phyloP scores from a whole-genome alignment of 768 basidiomycete species.

The Phylloporus sp. region DNA sequence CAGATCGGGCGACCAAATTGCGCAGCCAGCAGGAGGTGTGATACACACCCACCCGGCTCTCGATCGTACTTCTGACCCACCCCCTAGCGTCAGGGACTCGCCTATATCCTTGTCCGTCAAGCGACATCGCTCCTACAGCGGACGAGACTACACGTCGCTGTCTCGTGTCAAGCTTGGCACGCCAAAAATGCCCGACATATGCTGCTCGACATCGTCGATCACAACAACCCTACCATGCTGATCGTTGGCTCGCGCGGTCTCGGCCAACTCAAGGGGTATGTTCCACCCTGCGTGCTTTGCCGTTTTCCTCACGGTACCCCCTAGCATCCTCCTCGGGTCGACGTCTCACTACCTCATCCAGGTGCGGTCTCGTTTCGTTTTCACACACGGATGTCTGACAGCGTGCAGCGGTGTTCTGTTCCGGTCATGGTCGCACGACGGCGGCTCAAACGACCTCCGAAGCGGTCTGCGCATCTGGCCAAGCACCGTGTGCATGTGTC shows the following conservation, averaged over 20 bases:
- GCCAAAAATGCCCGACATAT: conserved; percentile 94
- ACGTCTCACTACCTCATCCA: conserved; percentile 94
- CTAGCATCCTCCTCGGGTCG: conserved; percentile 86
- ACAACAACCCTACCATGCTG: conserved; percentile 83
- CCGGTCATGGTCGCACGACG: conserved; percentile 97
- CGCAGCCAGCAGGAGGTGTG: conserved; percentile 87
- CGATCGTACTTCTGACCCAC: conserved; percentile 10
- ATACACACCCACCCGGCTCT: conserved; percentile 11
- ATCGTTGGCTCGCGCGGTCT: conserved; percentile 95
- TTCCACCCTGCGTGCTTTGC: background rate
- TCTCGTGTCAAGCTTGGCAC: conserved; percentile 94
- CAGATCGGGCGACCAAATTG: conserved; percentile 75
- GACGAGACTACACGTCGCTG: conserved; percentile 80
- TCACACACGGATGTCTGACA: background rate
- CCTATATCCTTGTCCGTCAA: conserved; percentile 86
- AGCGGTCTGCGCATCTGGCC: conserved; percentile 74
- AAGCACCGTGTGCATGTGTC: conserved; percentile 79
- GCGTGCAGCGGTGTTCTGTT: conserved; percentile 76
- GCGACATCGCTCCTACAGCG: conserved; percentile 87
- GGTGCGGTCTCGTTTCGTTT: conserved; percentile 35
- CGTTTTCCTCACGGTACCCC: too few species aligned
- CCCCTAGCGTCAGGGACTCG: conserved; percentile 76
- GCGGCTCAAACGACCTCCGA: conserved; percentile 82
- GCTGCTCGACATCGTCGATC: conserved; percentile 87
- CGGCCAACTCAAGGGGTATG: conserved; percentile 82